These are phyloP conservation scores for Petunia hybrid DNA, from an alignment of 305 asterid species.

Conservation along the genomic window DNA sequence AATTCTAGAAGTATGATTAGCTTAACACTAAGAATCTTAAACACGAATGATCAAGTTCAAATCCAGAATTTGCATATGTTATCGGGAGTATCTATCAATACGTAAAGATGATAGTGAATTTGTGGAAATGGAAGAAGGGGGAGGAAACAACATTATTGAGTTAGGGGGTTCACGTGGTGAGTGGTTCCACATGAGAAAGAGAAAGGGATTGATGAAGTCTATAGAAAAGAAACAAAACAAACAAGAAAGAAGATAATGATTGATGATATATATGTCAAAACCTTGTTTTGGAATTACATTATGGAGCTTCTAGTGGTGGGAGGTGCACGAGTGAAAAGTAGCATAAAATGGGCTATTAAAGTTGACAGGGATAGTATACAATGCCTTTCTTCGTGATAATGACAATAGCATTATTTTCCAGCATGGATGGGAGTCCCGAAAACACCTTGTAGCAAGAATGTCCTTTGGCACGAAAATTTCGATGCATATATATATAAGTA, in stretches of 20 bases:
- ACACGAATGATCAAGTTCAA: too few species aligned
- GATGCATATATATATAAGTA: too few species aligned
- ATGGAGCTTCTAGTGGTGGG: background rate
- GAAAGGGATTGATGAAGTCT: conserved; percentile 1
- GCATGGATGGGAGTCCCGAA: background rate
- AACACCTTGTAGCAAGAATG: background rate
- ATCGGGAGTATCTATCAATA: background rate
- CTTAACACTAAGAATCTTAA: too few species aligned
- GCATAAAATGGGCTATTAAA: background rate
- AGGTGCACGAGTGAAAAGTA: conserved; percentile 3
- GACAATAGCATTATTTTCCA: background rate
- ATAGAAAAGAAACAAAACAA: conserved; percentile 12
- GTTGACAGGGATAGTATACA: background rate
- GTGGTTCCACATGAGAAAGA: conserved; percentile 35
- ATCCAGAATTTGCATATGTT: too few species aligned
- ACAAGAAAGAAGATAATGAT: background rate
- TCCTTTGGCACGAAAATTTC: too few species aligned
- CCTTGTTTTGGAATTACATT: background rate
- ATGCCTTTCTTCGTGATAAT: background rate
- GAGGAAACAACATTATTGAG: conserved; percentile 36
- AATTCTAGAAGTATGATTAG: too few species aligned
- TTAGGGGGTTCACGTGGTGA: conserved; percentile 31
- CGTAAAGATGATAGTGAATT: conserved; percentile 3
- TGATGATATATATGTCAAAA: background rate
- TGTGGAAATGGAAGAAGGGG: background rate